Percentiles rank a stretch among this genome's conserved stretches.
Evolutionary conservation across 345 rosid genomes (phyloP).

Genomic region (Aegle marmelos): DNA sequence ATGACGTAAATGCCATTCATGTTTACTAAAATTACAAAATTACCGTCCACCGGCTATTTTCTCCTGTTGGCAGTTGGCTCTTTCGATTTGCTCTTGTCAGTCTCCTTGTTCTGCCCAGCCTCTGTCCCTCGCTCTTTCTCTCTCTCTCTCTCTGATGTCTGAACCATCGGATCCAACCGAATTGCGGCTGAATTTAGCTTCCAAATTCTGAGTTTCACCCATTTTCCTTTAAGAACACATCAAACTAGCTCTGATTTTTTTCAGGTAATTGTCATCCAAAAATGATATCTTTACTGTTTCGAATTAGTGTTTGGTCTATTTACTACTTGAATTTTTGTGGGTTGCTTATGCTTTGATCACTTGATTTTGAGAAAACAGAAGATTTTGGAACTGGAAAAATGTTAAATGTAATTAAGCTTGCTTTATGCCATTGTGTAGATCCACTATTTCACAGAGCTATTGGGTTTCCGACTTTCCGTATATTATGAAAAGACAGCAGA

Average conservation of each 20-base stretch:
- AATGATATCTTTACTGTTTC: background rate
- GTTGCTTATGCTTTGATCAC: background rate
- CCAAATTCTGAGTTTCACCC: background rate
- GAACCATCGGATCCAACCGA: background rate
- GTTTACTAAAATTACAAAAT: background rate
- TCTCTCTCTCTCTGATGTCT: background rate
- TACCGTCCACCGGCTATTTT: background rate
- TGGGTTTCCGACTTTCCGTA: background rate
- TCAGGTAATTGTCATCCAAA: background rate
- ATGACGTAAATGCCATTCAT: background rate
- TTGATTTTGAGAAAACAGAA: background rate
- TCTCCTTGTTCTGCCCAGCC: no score
- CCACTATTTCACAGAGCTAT: background rate
- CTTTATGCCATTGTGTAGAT: background rate
- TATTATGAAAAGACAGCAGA: background rate
- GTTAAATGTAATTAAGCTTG: background rate
- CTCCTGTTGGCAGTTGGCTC: background rate
- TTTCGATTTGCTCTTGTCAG: background rate
- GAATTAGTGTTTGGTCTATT: background rate
- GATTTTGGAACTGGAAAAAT: background rate
- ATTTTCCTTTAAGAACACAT: background rate
- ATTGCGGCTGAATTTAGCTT: background rate
- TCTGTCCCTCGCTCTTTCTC: background rate
- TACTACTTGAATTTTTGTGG: background rate
- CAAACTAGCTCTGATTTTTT: background rate